These are phyloP conservation scores for Coniochaeta sp. DNA, from an alignment of 2,329 filamentous ascomycete species.

Conservation along the genomic window DNA sequence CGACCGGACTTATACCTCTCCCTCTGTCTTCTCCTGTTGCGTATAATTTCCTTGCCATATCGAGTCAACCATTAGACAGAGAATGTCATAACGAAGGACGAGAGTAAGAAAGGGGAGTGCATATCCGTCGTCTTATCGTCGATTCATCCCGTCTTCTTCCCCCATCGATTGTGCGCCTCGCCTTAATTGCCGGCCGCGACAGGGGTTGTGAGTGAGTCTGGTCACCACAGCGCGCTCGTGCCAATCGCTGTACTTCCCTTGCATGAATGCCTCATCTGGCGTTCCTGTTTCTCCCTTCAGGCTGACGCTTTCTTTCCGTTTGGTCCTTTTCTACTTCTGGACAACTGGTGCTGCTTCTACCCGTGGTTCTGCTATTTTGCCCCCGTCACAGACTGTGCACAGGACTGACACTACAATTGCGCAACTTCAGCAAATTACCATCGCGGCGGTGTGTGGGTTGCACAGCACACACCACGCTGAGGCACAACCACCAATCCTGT, in stretches of 20 bases:
- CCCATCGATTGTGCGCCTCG: background rate
- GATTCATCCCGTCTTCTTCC: background rate
- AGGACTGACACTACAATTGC: background rate
- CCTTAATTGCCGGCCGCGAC: background rate
- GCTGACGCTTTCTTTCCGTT: background rate
- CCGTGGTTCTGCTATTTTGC: background rate
- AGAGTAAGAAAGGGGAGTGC: background rate
- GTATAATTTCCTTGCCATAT: background rate
- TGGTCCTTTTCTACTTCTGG: background rate
- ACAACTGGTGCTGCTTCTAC: background rate
- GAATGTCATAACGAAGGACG: background rate
- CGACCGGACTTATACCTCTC: background rate
- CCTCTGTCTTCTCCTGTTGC: background rate
- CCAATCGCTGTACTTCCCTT: slow-evolving; percentile 2
- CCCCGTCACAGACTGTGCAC: background rate
- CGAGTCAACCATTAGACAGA: background rate
- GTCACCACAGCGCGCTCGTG: background rate
- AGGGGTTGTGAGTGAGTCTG: background rate
- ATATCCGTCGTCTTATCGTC: background rate
- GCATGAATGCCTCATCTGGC: background rate
- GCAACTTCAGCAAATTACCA: background rate
- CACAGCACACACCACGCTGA: slow-evolving; percentile 15
- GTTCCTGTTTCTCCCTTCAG: background rate
- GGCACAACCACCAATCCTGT: slow-evolving; percentile 13
- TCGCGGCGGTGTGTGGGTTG: slow-evolving; percentile 14